Base-by-base conservation (phyloP, 2,329 filamentous ascomycete genomes). In the Nannizzia gypsea region DNA sequence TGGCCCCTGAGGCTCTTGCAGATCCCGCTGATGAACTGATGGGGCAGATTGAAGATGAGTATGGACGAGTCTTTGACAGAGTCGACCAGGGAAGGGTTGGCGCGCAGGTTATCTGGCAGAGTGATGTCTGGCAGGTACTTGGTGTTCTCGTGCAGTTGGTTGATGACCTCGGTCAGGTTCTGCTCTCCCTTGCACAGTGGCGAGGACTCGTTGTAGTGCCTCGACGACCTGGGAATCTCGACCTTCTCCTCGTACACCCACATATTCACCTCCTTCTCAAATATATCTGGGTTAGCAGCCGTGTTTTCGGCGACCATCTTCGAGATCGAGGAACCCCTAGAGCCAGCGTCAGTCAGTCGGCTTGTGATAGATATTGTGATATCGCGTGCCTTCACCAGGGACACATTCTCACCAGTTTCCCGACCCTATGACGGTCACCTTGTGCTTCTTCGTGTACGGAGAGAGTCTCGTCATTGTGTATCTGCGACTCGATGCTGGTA, bases 221-320 rank as follows among this genome's bases (percentile, higher is more conserved):
- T 84, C 56, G 88, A 92, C 64, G 81, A 80, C 67, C 86, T 80
- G 11, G 88, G 76, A 46, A 96, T 79, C 59, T 83, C 82, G 64
- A 96, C 85, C 24, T 95, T 83, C 74, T 99, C 93, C 76, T 99
- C 93, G 71, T 85, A 96, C 69, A 99, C 95, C 93, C 93, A 99
- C 93, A 99, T 97, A 76, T 95, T 89, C 58, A 99, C 90, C 63
- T 90, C 80, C 72, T 86, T 79, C 70, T 97, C 89, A 71, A 97
- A 99, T 50, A 96, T 71, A 31, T 90, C 82, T 8, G 85, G 81
- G 75, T 96, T 80, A 64, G 81, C 84, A 63, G 82, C 83, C 40
- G 90, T 88, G 77, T 95, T 99, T 75, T 99, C 92, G 67, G 91
- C 91, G 58, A 96, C 83, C 63, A 99, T 95, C 77, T 99, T 99